Percentiles rank a stretch among this genome's conserved stretches.
phyloP scores from a whole-genome alignment of 176 grass and related monocot species.

The Melocanna baccifera region DNA sequence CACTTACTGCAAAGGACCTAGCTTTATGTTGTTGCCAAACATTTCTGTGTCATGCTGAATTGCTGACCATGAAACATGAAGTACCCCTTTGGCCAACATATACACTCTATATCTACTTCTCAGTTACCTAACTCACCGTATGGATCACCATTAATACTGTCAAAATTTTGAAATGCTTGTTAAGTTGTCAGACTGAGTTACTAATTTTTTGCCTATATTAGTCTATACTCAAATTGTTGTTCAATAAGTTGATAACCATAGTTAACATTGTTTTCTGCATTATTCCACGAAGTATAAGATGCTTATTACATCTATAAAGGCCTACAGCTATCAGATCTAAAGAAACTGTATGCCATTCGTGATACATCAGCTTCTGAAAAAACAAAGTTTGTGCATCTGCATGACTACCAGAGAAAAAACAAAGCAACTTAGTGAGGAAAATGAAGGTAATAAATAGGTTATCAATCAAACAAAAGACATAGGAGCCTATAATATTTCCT shows the following conservation, averaged over 20 bases:
- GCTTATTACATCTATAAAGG: not conserved
- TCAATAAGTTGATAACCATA: not conserved
- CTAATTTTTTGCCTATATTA: not conserved
- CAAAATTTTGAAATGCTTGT: not conserved
- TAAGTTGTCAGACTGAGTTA: not conserved
- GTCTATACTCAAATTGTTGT: not conserved
- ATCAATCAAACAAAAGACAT: not conserved
- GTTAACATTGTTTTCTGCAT: constrained; percentile 10
- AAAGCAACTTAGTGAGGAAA: not conserved
- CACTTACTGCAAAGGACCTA: not conserved
- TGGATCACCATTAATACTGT: not conserved
- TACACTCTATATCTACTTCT: not conserved
- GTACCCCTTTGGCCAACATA: not conserved
- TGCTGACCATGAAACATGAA: not conserved
- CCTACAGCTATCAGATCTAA: not conserved
- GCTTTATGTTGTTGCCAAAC: not conserved
- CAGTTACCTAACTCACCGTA: not conserved
- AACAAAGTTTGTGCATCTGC: not conserved
- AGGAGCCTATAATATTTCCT: not conserved
- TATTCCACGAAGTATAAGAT: not conserved
- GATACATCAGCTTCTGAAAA: not conserved
- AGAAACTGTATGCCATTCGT: not conserved
- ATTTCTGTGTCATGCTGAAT: not conserved
- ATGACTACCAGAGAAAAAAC: not conserved
- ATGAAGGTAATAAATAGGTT: not conserved